phyloP scores from a whole-genome alignment of 2,329 filamentous ascomycete genomes.

The Fusarium sp. region DNA sequence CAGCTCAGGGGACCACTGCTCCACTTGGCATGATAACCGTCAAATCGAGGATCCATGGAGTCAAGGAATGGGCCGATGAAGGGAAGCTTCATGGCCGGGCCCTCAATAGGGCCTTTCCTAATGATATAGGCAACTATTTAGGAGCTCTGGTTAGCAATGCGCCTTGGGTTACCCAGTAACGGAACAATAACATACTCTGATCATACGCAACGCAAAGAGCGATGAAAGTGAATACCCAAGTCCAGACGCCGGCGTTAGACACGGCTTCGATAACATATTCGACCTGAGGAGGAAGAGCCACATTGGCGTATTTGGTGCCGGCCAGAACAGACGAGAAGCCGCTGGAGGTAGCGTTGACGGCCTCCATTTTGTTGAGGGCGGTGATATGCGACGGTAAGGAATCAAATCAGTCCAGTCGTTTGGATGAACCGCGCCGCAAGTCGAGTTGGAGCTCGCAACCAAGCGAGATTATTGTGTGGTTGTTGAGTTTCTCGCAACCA shows the following conservation, averaged over 20 bases:
- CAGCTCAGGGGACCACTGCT: constrained; percentile 90
- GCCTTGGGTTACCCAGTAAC: neutral
- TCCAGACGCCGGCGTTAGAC: constrained; percentile 67
- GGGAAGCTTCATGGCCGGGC: constrained; percentile 79
- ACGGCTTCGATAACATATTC: constrained; percentile 65
- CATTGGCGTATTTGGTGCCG: constrained; percentile 63
- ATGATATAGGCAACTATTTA: constrained; percentile 76
- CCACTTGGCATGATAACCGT: constrained; percentile 94
- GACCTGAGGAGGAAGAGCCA: constrained; percentile 65
- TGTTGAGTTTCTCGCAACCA: constrained; percentile 25
- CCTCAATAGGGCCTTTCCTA: constrained; percentile 80
- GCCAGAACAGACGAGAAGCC: constrained; percentile 75
- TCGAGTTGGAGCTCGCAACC: constrained; percentile 17
- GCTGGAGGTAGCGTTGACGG: constrained; percentile 71
- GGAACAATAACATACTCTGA: constrained; percentile 73
- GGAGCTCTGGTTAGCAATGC: constrained; percentile 33
- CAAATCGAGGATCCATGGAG: constrained; percentile 91
- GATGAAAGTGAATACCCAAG: constrained; percentile 76
- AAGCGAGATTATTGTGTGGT: constrained; percentile 7
- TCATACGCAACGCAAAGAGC: constrained; percentile 83
- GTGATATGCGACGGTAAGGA: constrained; percentile 3
- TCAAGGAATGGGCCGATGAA: constrained; percentile 97
- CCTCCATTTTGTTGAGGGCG: constrained; percentile 55
- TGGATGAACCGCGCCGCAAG: constrained; percentile 16
- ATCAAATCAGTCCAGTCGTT: constrained; percentile 2